Evolutionary conservation across 1,284 basidiomycete genomes (phyloP).

Genomic region (Cystobasidium sp.): DNA sequence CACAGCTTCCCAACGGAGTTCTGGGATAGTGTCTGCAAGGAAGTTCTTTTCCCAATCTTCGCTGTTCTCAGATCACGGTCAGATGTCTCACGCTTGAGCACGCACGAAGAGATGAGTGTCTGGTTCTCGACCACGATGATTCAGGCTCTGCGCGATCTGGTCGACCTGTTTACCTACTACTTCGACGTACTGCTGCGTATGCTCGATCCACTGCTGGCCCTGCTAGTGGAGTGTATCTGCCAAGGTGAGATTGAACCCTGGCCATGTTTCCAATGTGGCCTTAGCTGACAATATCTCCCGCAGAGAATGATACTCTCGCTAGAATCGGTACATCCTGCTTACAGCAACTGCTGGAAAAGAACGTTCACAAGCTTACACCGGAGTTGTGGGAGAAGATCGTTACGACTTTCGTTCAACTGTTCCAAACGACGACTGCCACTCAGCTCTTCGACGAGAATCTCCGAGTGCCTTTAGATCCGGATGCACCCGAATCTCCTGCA

Average conservation of each 20-base stretch:
- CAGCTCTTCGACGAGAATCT: constrained; percentile 92
- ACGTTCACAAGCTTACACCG: constrained; percentile 83
- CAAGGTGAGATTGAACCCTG: constrained; percentile 71
- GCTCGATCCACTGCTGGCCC: constrained; percentile 86
- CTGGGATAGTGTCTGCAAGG: constrained; percentile 97
- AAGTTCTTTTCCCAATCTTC: constrained; percentile 98
- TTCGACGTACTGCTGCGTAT: constrained; percentile 89
- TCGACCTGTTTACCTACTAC: constrained; percentile 95
- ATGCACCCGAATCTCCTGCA: constrained; percentile 61
- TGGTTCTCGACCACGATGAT: constrained; percentile 99
- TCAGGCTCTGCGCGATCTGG: constrained; percentile 91
- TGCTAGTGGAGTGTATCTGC: constrained; percentile 96
- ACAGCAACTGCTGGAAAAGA: constrained; percentile 93
- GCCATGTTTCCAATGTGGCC: neutral
- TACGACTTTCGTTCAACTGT: constrained; percentile 91
- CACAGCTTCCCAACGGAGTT: constrained; percentile 85
- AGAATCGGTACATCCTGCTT: constrained; percentile 97
- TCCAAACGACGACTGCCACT: constrained; percentile 95
- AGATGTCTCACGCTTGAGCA: constrained; percentile 88
- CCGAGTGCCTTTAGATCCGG: constrained; percentile 70
- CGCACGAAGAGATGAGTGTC: constrained; percentile 98
- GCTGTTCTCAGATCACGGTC: constrained; percentile 81
- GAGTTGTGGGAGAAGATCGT: constrained; percentile 90
- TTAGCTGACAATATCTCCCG: constrained; percentile 41
- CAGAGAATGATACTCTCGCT: constrained; percentile 97